These are phyloP conservation scores for Candolleomyces efflorescens DNA, from an alignment of 768 basidiomycete genomes.

Conservation along the genomic window DNA sequence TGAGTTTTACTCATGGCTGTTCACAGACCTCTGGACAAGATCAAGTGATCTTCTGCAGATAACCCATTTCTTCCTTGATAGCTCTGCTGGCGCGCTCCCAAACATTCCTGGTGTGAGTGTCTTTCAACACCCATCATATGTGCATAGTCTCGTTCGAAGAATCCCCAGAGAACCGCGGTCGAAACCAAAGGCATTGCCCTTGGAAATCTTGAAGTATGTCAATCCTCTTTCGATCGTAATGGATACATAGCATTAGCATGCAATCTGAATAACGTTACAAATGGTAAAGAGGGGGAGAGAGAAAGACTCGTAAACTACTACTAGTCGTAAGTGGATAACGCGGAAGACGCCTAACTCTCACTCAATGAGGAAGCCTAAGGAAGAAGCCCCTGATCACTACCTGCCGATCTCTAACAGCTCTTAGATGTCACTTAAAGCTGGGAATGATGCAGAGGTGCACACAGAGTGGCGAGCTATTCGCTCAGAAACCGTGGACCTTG, in stretches of 20 bases:
- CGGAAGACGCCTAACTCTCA: neutral
- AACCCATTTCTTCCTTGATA: neutral
- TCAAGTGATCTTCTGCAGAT: conserved; percentile 53
- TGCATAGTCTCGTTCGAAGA: neutral
- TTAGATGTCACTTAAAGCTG: neutral
- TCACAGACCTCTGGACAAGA: conserved; percentile 86
- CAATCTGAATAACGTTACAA: conserved; percentile 1
- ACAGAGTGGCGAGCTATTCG: neutral
- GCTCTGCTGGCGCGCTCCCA: neutral
- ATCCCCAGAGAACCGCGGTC: neutral
- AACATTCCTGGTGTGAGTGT: neutral
- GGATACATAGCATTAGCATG: conserved; percentile 3
- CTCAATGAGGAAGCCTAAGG: neutral
- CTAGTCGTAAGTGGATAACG: neutral
- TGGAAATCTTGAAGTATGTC: neutral
- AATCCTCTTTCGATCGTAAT: neutral
- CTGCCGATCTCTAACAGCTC: neutral
- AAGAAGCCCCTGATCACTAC: neutral
- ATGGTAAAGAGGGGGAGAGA: neutral
- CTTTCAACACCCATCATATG: neutral
- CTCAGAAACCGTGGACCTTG: conserved; percentile 87
- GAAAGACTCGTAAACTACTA: neutral
- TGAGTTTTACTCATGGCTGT: conserved; percentile 9
- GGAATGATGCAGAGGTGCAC: neutral
- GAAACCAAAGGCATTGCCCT: neutral